phyloP scores from a whole-genome alignment of 2,329 filamentous ascomycete genomes.

The Pseudocercospora pini-densiflorae region DNA sequence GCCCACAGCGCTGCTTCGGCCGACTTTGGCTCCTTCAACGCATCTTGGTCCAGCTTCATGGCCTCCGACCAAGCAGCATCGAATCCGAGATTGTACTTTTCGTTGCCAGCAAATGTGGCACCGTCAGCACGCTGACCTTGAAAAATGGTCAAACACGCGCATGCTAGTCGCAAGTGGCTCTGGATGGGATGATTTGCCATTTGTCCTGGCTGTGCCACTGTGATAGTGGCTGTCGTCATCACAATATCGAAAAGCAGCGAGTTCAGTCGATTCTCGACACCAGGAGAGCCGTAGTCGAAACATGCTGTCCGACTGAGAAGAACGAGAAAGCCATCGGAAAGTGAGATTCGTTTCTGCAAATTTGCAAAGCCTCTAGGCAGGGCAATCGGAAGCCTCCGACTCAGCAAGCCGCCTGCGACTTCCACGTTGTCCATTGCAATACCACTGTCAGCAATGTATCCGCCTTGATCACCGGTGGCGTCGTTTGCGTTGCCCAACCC shows the following conservation, averaged over 20 bases:
- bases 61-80: slow-evolving; percentile 40
- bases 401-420: slow-evolving; percentile 23
- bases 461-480: slow-evolving; percentile 8
- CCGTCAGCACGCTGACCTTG: slow-evolving; percentile 39
- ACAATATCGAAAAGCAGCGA: slow-evolving; percentile 39
- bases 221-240: slow-evolving; percentile 31
- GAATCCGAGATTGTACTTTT: slow-evolving; percentile 37
- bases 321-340: slow-evolving; percentile 35
- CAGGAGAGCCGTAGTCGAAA: slow-evolving; percentile 39
- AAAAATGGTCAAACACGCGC: slow-evolving; percentile 40
- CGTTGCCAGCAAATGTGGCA: slow-evolving; percentile 33
- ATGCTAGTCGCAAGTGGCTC: slow-evolving; percentile 38
- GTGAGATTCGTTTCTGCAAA: slow-evolving; percentile 33
- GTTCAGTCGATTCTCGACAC: slow-evolving; percentile 36
- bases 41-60: slow-evolving; percentile 33
- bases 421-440: slow-evolving; percentile 25
- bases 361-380: slow-evolving; percentile 39
- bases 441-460: slow-evolving; percentile 27
- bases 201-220: slow-evolving; percentile 16
- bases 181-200: slow-evolving; percentile 36
- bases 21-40: slow-evolving; percentile 36
- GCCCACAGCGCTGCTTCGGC: slow-evolving; percentile 41
- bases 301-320: slow-evolving; percentile 40
- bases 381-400: slow-evolving; percentile 34
- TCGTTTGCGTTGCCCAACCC: slow-evolving; percentile 24